phyloP scores from a whole-genome alignment of 148 eudicot species.

The Oxyria digyna region DNA sequence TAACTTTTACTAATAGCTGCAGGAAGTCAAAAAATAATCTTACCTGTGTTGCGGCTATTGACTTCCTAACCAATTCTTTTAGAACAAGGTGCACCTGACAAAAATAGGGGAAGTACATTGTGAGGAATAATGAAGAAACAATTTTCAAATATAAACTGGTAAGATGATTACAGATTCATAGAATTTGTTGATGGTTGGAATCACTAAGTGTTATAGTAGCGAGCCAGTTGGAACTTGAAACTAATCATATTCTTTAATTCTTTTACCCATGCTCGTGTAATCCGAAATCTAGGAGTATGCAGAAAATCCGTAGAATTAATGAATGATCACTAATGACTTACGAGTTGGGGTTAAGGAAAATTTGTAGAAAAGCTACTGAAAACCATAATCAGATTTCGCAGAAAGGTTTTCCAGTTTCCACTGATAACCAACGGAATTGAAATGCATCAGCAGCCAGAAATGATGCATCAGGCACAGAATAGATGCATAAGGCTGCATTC shows the following conservation, averaged over 20 bases:
- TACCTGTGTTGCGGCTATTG: slow-evolving; percentile 69
- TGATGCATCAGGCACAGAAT: background rate
- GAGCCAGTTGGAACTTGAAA: background rate
- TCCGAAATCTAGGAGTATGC: background rate
- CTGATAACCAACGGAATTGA: background rate
- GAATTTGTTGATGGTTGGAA: background rate
- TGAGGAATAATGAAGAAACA: background rate
- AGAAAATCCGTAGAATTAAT: background rate
- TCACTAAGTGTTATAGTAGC: background rate
- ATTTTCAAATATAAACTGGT: background rate
- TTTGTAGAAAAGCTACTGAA: background rate
- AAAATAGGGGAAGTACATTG: background rate
- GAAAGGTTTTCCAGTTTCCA: background rate
- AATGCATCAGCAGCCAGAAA: background rate
- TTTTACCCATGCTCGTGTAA: background rate
- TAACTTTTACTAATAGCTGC: background rate
- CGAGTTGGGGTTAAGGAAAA: background rate
- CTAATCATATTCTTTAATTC: background rate
- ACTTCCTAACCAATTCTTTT: slow-evolving; percentile 94
- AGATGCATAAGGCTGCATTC: background rate
- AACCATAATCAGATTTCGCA: background rate
- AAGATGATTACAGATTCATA: background rate
- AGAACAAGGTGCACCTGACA: slow-evolving; percentile 76
- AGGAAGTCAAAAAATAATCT: slow-evolving; percentile 10
- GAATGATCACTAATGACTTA: background rate